Base-by-base conservation (phyloP, 2,329 filamentous ascomycete species). In the Trichoderma sp. region DNA sequence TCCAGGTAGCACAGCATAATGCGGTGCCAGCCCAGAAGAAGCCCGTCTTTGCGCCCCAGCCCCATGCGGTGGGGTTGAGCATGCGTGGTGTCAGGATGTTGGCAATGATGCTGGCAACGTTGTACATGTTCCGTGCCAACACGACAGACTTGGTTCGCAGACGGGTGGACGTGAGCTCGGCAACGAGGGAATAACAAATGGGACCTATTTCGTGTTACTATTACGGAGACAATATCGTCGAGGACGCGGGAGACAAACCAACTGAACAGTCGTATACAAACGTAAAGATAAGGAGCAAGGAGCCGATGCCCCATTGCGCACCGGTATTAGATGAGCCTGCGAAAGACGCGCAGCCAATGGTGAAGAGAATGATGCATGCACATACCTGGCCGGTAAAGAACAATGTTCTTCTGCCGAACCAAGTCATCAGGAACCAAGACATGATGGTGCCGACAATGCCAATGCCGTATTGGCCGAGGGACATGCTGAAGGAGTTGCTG, bases 101-200 rank as follows among this genome's bases (percentile, higher is more conserved):
- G 78, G 84, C 85, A 29, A 86, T 76, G 59, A 91, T 87, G 74
- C 85, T 85, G 27, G 81, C 80, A 6, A 89, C 81, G 77, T 90
- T 88, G 82, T 89, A 90, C 24, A 84, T 72, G 77, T 84, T 85
- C 65, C 87, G 82, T 1, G 85, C 86, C 21, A 88, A 79, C 14
- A 87, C 86, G 21, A 88, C 84, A 0, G 86, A 86, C 80, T 87
- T 86, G 65, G 85, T 86, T 63, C 86, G 83, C 24, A 88, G 83
- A 53, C 86, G 86, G 4, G 86, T 87, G 0, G 85, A 86, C 0
- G 84, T 83, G 3, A 87, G 77, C 79, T 88, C 87, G 1, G 87
- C 90, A 5, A 97, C 95, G 41, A 97, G 89, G 0, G 94, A 96
- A 85, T 97, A 98, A 85, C 93, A 95, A 31, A 97, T 94, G 50